Evolutionary conservation across 345 rosid genomes (phyloP), one percentile per base, ranked within the genome.

Genomic region (Rhizophora apiculata): DNA sequence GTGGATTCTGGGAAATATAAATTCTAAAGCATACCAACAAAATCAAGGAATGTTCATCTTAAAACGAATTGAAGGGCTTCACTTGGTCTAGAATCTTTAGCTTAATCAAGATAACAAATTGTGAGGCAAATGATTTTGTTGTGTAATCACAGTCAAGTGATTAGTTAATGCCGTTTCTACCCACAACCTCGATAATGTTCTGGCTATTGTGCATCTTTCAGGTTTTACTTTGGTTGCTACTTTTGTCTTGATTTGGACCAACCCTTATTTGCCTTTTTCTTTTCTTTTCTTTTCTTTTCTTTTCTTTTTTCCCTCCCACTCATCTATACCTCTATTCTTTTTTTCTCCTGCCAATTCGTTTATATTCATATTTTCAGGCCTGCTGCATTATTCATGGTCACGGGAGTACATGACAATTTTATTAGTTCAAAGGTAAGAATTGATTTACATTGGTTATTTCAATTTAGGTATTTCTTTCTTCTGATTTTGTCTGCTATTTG

Each of bases 401-500:
- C 65, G 62, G 86, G 87, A 65, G 77, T 64, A 68, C 60, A 74
- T 69, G 78, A 74, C 64, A 76, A 65, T 73, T 67, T 76, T 61
- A 79, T 83, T 69, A 84, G 76, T 68, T 76, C 80, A 24, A 78
- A 75, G 86, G 96, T 91, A 71, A 77, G 84, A 76, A 20, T 71
- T 68, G 24, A 79, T 61, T 67, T 39, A 37, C 56, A 26, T 60
- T 39, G 73, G 20, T 54, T 46, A 2, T 57, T 16, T 54, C 21
- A n/a, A 63, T 43, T 46, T 27, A 62, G 54, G n/a, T 52, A 46
- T 65, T 37, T 21, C 57, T 64, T 43, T 68, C 65, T 77, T 67
- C 73, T 72, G 64, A 79, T 56, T 37, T 60, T 64, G 34, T 55
- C 54, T 65, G n/a, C 58, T 62, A 68, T 70, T 81, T 81, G 69